Conservation (phyloP, 768 basidiomycete genomes). For the Termitomyces sp. region DNA sequence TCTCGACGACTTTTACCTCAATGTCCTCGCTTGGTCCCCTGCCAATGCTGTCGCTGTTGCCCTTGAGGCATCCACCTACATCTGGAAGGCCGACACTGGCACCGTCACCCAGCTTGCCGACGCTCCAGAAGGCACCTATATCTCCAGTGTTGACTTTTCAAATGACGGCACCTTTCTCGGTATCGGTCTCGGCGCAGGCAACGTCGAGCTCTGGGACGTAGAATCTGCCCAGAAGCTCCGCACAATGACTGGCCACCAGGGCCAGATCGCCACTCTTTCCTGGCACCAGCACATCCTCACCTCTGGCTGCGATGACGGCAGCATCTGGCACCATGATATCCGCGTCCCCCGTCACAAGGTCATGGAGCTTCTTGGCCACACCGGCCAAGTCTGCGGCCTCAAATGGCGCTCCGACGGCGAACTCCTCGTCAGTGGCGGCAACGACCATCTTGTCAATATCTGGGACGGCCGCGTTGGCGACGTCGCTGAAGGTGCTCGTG, state of each 20-base stretch:
- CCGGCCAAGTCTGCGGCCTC: slow-evolving; percentile 89
- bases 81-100: slow-evolving; percentile 93
- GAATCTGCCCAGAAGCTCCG: slow-evolving; percentile 73
- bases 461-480: slow-evolving; percentile 86
- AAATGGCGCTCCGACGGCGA: slow-evolving; percentile 88
- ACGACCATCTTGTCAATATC: slow-evolving; percentile 97
- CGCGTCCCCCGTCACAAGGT: slow-evolving; percentile 83
- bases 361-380: slow-evolving; percentile 84
- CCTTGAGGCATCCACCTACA: slow-evolving; percentile 79
- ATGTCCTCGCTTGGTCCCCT: slow-evolving; percentile 84
- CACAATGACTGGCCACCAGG: slow-evolving; percentile 87
- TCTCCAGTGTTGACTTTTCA: slow-evolving; percentile 75
- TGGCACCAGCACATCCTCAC: slow-evolving; percentile 87
- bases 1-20: slow-evolving; percentile 96
- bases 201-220: slow-evolving; percentile 94
- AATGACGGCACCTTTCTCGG: slow-evolving; percentile 79
- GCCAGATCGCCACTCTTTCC: slow-evolving; percentile 75
- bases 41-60: slow-evolving; percentile 88
- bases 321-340: slow-evolving; percentile 96
- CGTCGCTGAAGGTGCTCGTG: slow-evolving; percentile 43
- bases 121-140: slow-evolving; percentile 68
- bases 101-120: slow-evolving; percentile 73
- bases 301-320: slow-evolving; percentile 89
- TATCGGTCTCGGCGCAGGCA: slow-evolving; percentile 73
- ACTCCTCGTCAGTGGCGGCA: slow-evolving; percentile 89